These are phyloP conservation scores for Chionographis japonica DNA, from an alignment of 106 monocot species.

Conservation along the genomic window DNA sequence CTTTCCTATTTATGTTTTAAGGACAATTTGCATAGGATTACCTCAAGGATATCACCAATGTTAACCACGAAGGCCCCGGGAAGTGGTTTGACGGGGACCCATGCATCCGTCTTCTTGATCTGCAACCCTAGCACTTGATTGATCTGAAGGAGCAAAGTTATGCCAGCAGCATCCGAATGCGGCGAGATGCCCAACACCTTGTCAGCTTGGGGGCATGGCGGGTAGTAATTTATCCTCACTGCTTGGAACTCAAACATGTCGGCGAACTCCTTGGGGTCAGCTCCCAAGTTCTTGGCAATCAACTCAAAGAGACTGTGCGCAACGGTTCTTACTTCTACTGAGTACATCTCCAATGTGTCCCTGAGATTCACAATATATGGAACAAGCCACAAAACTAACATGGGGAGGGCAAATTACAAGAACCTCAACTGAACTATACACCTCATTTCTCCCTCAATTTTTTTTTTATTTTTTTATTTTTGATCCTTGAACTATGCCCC, in stretches of 20 bases:
- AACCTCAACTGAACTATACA: no score
- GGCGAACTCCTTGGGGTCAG: not conserved
- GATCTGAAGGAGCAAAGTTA: constrained; percentile 26
- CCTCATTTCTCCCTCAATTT: no score
- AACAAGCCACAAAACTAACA: no score
- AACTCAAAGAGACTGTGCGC: constrained; percentile 5
- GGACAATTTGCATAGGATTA: not conserved
- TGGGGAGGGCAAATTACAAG: no score
- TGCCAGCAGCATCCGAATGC: constrained; percentile 18
- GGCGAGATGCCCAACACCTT: constrained; percentile 30
- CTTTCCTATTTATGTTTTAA: not conserved
- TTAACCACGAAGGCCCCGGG: constrained; percentile 30
- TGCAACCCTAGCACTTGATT: constrained; percentile 27
- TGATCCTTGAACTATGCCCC: no score
- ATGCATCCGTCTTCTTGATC: constrained; percentile 14
- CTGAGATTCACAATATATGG: not conserved
- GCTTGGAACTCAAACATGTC: constrained; percentile 10
- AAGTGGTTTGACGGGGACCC: constrained; percentile 22
- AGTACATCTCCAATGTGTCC: constrained; percentile 18
- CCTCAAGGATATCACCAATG: constrained; percentile 37
- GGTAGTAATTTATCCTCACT: constrained; percentile 31
- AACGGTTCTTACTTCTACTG: constrained; percentile 10
- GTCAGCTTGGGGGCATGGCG: constrained; percentile 15
- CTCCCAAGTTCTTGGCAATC: constrained; percentile 22
- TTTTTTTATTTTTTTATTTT: no score